Base-by-base conservation (phyloP, 179 eudicot species). In the Carnegiea gigantea region DNA sequence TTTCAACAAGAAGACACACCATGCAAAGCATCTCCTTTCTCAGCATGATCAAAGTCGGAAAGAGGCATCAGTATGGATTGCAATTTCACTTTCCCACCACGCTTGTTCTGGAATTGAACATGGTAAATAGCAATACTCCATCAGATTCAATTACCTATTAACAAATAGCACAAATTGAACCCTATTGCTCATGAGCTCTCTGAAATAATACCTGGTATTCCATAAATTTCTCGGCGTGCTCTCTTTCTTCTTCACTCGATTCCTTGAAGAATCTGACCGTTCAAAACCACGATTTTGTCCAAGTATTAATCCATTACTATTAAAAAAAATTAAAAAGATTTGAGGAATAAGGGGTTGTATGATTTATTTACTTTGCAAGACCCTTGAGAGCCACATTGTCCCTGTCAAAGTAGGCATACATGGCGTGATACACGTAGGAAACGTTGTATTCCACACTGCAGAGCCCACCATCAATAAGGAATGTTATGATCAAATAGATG, bases 401-500 rank as follows among this genome's bases (percentile, higher is more conserved):
- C 49, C 99, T 82, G 70, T 96, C 97, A 74, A 96, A 96, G 87
- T 96, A 96, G 59, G 99, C 99, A 85, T 72, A 96, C 95, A 96
- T 81, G 13, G 98, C 92, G 78, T 96, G 99, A 83, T 96, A 96
- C 77, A 90, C 97, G 72, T 97, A 97, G 0, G 99, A 97, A 75
- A 93, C 98, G 77, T 91, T 97, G 92, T 94, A 96, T 81, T 96
- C 99, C 83, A 96, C 99, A 83, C 99, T 96, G 95, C 73, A 83
- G 82, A 81, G 3, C 40, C n/a, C 57, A 48, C 10, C 70, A 64
- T 36, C 44, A 68, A 9, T 17, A 9, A 49, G 23, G 0, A 78
- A 1, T 3, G 21, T 59, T 60, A 57, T 20, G 54, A 62, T 51
- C 57, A 51, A 51, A 51, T 51, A n/a, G 28, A 73, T 3, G 20